Conservation (phyloP, 2,329 filamentous ascomycete genomes). For the Xylariales sp. region DNA sequence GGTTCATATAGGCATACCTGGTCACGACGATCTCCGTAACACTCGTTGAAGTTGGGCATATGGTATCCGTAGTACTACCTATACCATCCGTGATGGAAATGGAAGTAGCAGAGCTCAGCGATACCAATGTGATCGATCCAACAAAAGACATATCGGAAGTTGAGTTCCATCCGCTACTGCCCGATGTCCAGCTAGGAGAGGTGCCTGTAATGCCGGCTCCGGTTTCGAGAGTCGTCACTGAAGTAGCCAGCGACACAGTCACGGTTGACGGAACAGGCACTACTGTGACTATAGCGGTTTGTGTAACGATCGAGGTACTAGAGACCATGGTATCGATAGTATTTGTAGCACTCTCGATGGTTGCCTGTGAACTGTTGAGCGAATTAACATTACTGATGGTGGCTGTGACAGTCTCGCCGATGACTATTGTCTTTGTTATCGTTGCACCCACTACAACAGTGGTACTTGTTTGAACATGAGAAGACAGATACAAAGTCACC, state of each 20-base stretch:
- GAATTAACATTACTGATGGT: background rate
- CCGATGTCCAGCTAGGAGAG: background rate
- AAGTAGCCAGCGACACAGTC: too few relatives aligned
- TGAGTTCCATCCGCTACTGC: background rate
- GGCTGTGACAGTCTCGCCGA: background rate
- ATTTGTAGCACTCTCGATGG: background rate
- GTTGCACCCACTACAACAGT: too few relatives aligned
- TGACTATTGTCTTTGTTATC: conserved; percentile 1
- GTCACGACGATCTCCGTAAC: too few relatives aligned
- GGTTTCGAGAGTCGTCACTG: background rate
- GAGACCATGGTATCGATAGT: background rate
- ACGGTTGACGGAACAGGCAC: conserved; percentile 2
- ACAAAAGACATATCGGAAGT: too few relatives aligned
- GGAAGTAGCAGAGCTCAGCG: background rate
- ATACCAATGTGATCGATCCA: too few relatives aligned
- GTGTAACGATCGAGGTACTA: background rate
- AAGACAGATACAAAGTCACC: too few relatives aligned
- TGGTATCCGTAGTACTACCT: background rate
- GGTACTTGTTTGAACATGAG: too few relatives aligned
- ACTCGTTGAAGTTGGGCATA: conserved; percentile 1
- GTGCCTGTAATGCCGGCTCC: background rate
- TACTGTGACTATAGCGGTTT: background rate
- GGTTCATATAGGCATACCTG: too few relatives aligned
- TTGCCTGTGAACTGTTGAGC: background rate
- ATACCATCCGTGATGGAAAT: background rate